Conservation (phyloP, 1,139 yeast genomes). For the Yamadazyma atmosphaerica region DNA sequence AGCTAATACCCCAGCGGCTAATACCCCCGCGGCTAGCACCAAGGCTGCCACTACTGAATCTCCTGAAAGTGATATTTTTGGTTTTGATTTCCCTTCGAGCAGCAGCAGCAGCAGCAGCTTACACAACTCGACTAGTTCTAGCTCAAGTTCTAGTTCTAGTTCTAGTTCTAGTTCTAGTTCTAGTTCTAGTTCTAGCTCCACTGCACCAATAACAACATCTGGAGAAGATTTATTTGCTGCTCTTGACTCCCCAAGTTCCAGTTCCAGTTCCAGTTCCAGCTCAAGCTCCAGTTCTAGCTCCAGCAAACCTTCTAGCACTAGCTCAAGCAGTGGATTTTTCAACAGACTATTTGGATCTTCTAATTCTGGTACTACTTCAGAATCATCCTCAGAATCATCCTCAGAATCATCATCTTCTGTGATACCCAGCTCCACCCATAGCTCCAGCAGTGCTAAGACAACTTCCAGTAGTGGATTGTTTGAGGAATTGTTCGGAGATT, state of each 20-base stretch:
- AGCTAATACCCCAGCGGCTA: conserved; percentile 9
- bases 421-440: conserved; percentile 1
- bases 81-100: conserved; percentile 1
- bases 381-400: conserved; percentile 1
- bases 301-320: conserved; percentile 7
- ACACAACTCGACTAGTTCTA: conserved; percentile 12
- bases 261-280: conserved; percentile 8
- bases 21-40: conserved; percentile 8
- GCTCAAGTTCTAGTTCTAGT: conserved; percentile 15
- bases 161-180: conserved; percentile 14
- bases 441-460: conserved; percentile 1
- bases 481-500: conserved; percentile 3
- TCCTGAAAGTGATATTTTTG: conserved; percentile 1
- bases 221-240: conserved; percentile 1
- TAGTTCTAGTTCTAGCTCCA: conserved; percentile 6
- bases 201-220: neutral
- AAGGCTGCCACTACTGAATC: conserved; percentile 9
- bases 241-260: neutral
- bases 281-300: conserved; percentile 5
- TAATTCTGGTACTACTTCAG: neutral
- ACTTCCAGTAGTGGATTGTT: conserved; percentile 4
- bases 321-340: conserved; percentile 5
- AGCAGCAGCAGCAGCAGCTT: conserved; percentile 3
- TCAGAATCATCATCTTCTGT: neutral
- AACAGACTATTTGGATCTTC: conserved; percentile 3